Evolutionary conservation across 306 rosid genomes (phyloP), one percentile per base, ranked within the genome.

Genomic region (Prinsepia uniflora): DNA sequence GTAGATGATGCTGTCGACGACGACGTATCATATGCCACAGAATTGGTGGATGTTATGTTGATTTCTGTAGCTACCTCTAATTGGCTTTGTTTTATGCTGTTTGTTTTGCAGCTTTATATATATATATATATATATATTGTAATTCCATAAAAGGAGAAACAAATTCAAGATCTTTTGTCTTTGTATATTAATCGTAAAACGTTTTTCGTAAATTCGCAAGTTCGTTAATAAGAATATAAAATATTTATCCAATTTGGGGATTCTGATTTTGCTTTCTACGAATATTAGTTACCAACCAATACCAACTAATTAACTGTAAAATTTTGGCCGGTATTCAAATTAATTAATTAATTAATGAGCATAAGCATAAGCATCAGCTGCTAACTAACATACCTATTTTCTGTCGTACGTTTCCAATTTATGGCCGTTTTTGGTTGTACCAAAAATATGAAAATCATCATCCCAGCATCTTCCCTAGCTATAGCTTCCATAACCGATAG

Each of bases 61-160:
- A 50, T 70, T 41, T 70, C 74, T 56, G 74, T 54, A 14, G 53
- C 65, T 56, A 13, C 5, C 19, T 46, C 17, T 57, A 10, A 20
- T 56, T 43, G 44, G 43, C 55, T 54, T 70, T 56, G 74, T 56
- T 70, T 70, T 70, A 43, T 70, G 60, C 55, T 56, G 55, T 53
- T 50, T 66, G 46, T 40, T 68, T 43, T 55, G 74, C n/a, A 42
- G 65, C 45, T 56, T n/a, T n/a, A n/a, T n/a, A n/a, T n/a, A n/a
- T n/a, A n/a, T n/a, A n/a, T n/a, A n/a, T n/a, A n/a, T n/a, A n/a
- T n/a, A n/a, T n/a, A n/a, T n/a, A n/a, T n/a, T n/a, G n/a, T n/a
- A n/a, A n/a, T n/a, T n/a, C n/a, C 52, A 53, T 42, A 54, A 52
- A 50, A 40, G 63, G 40, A 40, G 73, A 52, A 68, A 53, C 63